Base-by-base conservation (phyloP, 2,329 filamentous ascomycete species). In the Ophiobolus disseminans region DNA sequence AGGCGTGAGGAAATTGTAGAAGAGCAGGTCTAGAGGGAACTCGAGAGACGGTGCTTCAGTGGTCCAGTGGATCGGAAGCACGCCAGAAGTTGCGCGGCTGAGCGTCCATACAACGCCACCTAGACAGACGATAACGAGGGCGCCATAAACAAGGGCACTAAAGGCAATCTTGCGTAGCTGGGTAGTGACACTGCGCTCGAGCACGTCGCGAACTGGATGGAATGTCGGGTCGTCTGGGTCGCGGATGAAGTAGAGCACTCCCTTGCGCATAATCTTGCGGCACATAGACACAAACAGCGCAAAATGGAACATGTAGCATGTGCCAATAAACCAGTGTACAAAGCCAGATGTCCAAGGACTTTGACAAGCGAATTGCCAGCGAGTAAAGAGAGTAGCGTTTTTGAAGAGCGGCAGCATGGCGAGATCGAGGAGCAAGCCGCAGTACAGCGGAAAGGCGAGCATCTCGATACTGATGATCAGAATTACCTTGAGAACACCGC, bases 281-380 rank as follows among this genome's bases (percentile, higher is more conserved):
- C 94, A 99, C 92, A 99, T 97, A 47, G 92, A 95, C 14, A 99
- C 94, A 69, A 99, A 99, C 3, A 99, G 82, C 4, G 94, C 94
- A 70, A 99, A 99, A 71, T 99, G 94, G 76, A 99, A 99, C 95
- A 99, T 99, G 74, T 99, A 99, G 55, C 92, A 96, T 3, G 94
- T 99, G 39, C 94, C 94, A 47, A 97, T 88, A 68, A 99, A 99
- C 94, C 94, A 99, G 72, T 99, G 94, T 42, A 97, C 89, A 70
- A 99, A 99, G 11, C 95, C 85, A 11, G 93, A 96, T 0, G 91
- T 97, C 58, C 93, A 82, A 0, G 94, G 94, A 52, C 88, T 91
- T 52, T 85, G 81, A 45, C 84, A 78, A 2, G 90, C 90, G 65
- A 96, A 99, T 3, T 85, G 77, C 41, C 96, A 76, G 17, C 94